Evolutionary conservation across 192 early-diverging fungal species (phyloP).

Genomic region (Endogone sp.): DNA sequence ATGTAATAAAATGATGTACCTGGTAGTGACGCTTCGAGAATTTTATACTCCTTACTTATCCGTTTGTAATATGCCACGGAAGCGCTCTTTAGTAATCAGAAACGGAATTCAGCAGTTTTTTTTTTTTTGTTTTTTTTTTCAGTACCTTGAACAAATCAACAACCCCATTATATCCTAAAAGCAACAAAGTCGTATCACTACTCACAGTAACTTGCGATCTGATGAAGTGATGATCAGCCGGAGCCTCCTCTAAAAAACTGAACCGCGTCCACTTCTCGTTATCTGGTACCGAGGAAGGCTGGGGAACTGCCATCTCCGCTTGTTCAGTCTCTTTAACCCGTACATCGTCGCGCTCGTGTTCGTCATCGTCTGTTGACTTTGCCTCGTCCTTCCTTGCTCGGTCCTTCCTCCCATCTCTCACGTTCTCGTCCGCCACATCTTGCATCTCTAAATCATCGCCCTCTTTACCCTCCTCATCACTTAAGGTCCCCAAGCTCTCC

Average conservation of each 20-base stretch:
- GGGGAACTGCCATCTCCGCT: background rate
- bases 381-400: slow-evolving; percentile 17
- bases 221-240: slow-evolving; percentile 31
- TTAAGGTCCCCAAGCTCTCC: slow-evolving; percentile 14
- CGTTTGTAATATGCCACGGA: slow-evolving; percentile 26
- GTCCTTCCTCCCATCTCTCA: slow-evolving; percentile 8
- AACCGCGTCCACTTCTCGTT: slow-evolving; percentile 21
- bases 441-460: slow-evolving; percentile 18
- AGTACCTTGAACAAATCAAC: background rate
- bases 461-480: slow-evolving; percentile 30
- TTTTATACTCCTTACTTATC: slow-evolving; percentile 36
- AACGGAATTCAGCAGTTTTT: no score
- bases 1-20: background rate
- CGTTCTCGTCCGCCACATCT: background rate
- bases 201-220: slow-evolving; percentile 6
- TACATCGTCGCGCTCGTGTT: slow-evolving; percentile 1
- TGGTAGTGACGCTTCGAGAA: slow-evolving; percentile 43
- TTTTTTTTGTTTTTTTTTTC: no score
- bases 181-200: no score
- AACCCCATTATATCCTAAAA: background rate
- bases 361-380: slow-evolving; percentile 8
- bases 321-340: background rate
- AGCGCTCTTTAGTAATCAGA: background rate
- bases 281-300: background rate
- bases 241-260: slow-evolving; percentile 23